Evolutionary conservation across 805 yeast genomes (phyloP).

Genomic region (Wickerhamiella alocasiicola): DNA sequence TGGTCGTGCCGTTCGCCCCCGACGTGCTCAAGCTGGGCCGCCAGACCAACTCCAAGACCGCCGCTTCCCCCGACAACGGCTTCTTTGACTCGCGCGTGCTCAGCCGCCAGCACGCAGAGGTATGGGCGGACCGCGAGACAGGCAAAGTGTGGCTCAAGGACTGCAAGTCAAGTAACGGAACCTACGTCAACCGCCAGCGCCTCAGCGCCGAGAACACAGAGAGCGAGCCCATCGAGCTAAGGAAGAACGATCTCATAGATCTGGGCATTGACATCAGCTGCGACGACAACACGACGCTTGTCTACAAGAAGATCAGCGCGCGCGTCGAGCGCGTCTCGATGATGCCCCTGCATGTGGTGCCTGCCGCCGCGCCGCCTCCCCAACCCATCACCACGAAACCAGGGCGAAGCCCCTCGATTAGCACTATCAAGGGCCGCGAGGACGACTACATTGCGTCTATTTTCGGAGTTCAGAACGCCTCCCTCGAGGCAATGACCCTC

Average conservation of each 20-base stretch:
- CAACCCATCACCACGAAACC: background rate
- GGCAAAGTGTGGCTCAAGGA: conserved; percentile 71
- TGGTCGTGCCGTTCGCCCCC: conserved; percentile 71
- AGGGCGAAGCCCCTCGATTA: conserved; percentile 7
- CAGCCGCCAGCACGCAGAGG: conserved; percentile 86
- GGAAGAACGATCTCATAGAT: conserved; percentile 78
- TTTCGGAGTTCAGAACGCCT: conserved; percentile 26
- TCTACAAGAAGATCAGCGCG: conserved; percentile 81
- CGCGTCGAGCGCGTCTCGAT: conserved; percentile 61
- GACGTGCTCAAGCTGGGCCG: conserved; percentile 80
- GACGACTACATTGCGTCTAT: conserved; percentile 18
- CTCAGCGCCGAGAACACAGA: conserved; percentile 47
- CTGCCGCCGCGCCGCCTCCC: background rate
- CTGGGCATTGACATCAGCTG: conserved; percentile 72
- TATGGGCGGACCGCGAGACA: conserved; percentile 52
- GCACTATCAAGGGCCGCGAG: conserved; percentile 9
- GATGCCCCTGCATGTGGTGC: conserved; percentile 31
- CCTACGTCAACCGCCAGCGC: conserved; percentile 70
- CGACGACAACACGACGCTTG: conserved; percentile 37
- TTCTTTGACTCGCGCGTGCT: conserved; percentile 88
- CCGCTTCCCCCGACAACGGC: conserved; percentile 64
- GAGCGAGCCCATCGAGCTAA: conserved; percentile 42
- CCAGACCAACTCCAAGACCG: conserved; percentile 47
- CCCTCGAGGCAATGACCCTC: conserved; percentile 27
- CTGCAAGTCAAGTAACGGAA: conserved; percentile 86